These are phyloP conservation scores for Daldinia loculata DNA, from an alignment of 495 filamentous ascomycete species.

Conservation along the genomic window DNA sequence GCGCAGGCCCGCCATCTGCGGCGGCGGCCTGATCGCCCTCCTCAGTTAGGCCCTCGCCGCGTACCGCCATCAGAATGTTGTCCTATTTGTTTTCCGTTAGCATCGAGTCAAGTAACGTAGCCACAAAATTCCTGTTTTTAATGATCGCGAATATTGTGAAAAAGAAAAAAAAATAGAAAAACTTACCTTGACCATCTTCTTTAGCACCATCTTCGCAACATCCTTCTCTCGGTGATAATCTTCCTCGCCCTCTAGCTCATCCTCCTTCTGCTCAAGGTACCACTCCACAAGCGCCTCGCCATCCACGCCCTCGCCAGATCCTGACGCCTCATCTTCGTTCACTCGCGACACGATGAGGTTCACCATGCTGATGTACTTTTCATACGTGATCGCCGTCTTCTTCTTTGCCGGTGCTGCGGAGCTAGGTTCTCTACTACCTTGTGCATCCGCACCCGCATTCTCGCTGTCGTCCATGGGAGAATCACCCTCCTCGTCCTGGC, in stretches of 20 bases:
- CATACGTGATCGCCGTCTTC: slow-evolving; percentile 92
- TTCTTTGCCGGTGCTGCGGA: slow-evolving; percentile 55
- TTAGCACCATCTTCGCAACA: slow-evolving; percentile 86
- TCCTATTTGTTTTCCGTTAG: slow-evolving; percentile 62
- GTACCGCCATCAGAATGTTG: slow-evolving; percentile 89
- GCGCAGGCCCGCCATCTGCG: slow-evolving; percentile 53
- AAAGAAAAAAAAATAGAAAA: slow-evolving; percentile 7
- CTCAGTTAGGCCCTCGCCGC: slow-evolving; percentile 80
- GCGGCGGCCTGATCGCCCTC: slow-evolving; percentile 60
- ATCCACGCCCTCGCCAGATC: slow-evolving; percentile 85
- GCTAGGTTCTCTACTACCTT: slow-evolving; percentile 44
- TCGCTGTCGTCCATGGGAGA: slow-evolving; percentile 71
- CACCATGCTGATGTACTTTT: slow-evolving; percentile 91
- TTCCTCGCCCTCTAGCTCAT: slow-evolving; percentile 80
- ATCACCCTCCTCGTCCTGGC: slow-evolving; percentile 70
- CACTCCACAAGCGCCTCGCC: slow-evolving; percentile 85
- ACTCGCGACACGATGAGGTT: slow-evolving; percentile 84
- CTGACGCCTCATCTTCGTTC: slow-evolving; percentile 73
- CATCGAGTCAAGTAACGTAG: background rate
- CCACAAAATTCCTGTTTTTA: background rate
- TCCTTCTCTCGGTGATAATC: slow-evolving; percentile 79
- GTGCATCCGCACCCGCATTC: slow-evolving; percentile 52
- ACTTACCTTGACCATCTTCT: slow-evolving; percentile 94
- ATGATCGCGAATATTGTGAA: background rate
- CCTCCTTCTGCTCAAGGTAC: slow-evolving; percentile 95